Evolutionary conservation across 176 grass and related monocot genomes (phyloP).

Genomic region (Eleusine coracana): DNA sequence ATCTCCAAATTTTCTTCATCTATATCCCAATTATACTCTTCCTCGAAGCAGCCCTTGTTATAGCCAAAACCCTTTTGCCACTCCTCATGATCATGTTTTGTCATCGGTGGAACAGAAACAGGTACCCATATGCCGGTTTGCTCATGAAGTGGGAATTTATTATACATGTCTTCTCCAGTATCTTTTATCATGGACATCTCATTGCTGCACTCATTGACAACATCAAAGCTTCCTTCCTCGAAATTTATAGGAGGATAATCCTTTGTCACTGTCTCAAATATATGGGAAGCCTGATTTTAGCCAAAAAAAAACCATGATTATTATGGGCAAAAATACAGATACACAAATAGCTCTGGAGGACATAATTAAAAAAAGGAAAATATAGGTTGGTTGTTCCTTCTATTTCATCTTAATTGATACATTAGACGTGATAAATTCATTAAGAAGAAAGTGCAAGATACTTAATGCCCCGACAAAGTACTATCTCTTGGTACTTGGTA

Average conservation of each 20-base stretch:
- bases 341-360: not conserved
- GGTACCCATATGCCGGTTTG: constrained; percentile 84
- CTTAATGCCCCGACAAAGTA: not conserved
- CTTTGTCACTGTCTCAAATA: constrained; percentile 9
- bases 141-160: constrained; percentile 42
- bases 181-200: constrained; percentile 27
- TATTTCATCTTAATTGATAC: not conserved
- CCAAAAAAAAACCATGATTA: constrained; percentile 11
- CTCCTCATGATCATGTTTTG: constrained; percentile 57
- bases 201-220: constrained; percentile 4
- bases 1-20: constrained; percentile 62
- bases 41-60: constrained; percentile 53
- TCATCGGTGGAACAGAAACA: constrained; percentile 82
- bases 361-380: not conserved
- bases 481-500: not conserved
- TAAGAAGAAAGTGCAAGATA: constrained; percentile 7
- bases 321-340: not conserved
- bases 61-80: constrained; percentile 69
- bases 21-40: constrained; percentile 74
- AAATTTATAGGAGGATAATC: constrained; percentile 9
- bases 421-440: not conserved
- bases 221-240: constrained; percentile 11
- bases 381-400: not conserved
- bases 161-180: constrained; percentile 52
- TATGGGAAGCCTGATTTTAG: constrained; percentile 21